Conservation (phyloP, 2,329 filamentous ascomycete species). For the Aspergillus amoenus region DNA sequence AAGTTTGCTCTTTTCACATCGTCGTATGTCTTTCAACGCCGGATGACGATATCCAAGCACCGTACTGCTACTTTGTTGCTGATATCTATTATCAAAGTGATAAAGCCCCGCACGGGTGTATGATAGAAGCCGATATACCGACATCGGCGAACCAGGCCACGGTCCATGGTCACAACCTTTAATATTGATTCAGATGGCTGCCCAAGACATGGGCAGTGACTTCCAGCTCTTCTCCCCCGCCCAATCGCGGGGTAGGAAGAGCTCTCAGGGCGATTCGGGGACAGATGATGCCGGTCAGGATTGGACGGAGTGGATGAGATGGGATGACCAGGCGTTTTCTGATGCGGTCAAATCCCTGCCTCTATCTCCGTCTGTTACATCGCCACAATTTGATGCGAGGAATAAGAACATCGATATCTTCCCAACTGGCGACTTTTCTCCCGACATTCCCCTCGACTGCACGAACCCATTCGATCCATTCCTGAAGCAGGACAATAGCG, state of each 20-base stretch:
- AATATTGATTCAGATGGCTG: slow-evolving; percentile 23
- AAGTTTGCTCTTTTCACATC: not conserved
- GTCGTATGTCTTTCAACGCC: slow-evolving; percentile 6
- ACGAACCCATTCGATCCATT: slow-evolving; percentile 26
- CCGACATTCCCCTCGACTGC: slow-evolving; percentile 31
- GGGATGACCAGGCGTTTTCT: slow-evolving; percentile 39
- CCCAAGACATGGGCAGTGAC: slow-evolving; percentile 30
- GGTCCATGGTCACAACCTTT: slow-evolving; percentile 18
- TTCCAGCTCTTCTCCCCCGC: slow-evolving; percentile 36
- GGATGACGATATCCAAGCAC: not conserved
- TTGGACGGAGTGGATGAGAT: slow-evolving; percentile 48
- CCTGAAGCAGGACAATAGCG: slow-evolving; percentile 7
- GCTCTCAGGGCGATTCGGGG: slow-evolving; percentile 18
- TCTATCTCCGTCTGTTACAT: slow-evolving; percentile 25
- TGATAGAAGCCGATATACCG: not conserved
- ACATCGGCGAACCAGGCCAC: not conserved
- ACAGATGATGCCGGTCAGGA: slow-evolving; percentile 36
- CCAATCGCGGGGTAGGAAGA: slow-evolving; percentile 20
- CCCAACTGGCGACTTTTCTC: slow-evolving; percentile 27
- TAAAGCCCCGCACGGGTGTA: not conserved
- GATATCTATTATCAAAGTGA: slow-evolving; percentile 2
- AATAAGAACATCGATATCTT: slow-evolving; percentile 22
- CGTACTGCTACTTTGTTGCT: not conserved
- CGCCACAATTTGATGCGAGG: slow-evolving; percentile 25
- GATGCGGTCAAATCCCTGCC: slow-evolving; percentile 29